These are phyloP conservation scores for Lasiodiplodia sp. DNA, from an alignment of 2,329 filamentous ascomycete species.

Conservation along the genomic window DNA sequence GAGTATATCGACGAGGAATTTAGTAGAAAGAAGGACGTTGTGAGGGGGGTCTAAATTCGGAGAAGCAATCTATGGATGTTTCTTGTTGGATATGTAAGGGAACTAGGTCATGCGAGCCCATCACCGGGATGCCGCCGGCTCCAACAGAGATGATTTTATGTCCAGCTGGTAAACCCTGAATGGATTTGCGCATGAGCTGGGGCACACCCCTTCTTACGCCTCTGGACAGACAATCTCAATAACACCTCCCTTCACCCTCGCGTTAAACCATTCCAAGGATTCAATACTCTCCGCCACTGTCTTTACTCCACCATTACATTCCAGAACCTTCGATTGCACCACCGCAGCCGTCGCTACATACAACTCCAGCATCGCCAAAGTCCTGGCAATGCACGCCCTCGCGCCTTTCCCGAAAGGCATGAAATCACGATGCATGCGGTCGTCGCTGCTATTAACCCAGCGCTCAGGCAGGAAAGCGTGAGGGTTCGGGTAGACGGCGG, in stretches of 20 bases:
- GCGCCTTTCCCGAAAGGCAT: constrained; percentile 36
- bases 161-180: too few relatives aligned
- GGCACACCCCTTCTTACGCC: too few relatives aligned
- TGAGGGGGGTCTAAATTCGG: neutral
- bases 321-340: constrained; percentile 52
- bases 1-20: constrained; percentile 1
- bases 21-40: neutral
- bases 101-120: too few relatives aligned
- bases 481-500: constrained; percentile 38
- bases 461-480: constrained; percentile 45
- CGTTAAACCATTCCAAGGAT: constrained; percentile 64
- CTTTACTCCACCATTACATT: constrained; percentile 45
- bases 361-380: constrained; percentile 37
- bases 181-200: too few relatives aligned
- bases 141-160: too few relatives aligned
- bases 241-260: constrained; percentile 57
- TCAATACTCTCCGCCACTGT: constrained; percentile 50
- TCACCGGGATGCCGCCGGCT: too few relatives aligned
- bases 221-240: constrained; percentile 46
- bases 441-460: constrained; percentile 36
- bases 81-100: too few relatives aligned
- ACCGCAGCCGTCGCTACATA: constrained; percentile 35
- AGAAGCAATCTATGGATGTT: too few relatives aligned
- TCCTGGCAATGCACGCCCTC: constrained; percentile 38
- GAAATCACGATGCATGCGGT: neutral